Base-by-base conservation (phyloP, 2,329 filamentous ascomycete genomes). In the Nemania bipapillata region DNA sequence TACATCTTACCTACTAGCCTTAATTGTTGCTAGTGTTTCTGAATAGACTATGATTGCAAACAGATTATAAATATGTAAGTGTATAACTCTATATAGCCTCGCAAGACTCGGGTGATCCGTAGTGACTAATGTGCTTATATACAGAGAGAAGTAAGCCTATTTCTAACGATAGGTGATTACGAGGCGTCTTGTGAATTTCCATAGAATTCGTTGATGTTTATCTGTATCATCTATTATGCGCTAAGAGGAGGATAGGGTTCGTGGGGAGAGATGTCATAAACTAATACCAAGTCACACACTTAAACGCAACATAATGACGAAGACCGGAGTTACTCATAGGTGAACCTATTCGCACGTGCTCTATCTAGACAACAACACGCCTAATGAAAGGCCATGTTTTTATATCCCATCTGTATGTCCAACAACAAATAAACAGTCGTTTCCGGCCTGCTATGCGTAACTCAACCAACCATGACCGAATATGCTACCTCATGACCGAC, bases 381-480 rank as follows among this genome's bases (percentile, higher is more conserved):
- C 6, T 30, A 22, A 30, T 61, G 30, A 56, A 35, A 7, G 37
- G 22, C 17, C 40, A 37, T 50, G 42, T 26, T 20, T 22, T 40
- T 28, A 42, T 12, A 30, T 58, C 20, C 22, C n/a, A 64, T 58
- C 52, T 32, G 1, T 9, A 17, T 64, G 54, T 54, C 55, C 49
- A 65, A 65, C 11, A 17, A 8, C 54, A 26, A 54, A n/a, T 26
- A 32, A 47, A 37, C 17, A n/a, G 6, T 20, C 5, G 22, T 24
- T 40, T 55, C 30, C 35, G 17, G 30, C 47, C 55, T 30, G 37
- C 37, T 12, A 61, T 65, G 40, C 50, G 50, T 55, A 22, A 58
- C 30, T 54, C 35, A 49, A 42, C 26, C 53, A 56, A 24, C 40
- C 53, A 17, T 54, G 24, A 37, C 40, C 42, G 35, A 30, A 42